Base-by-base conservation (phyloP, 2,329 filamentous ascomycete species). In the Neodidymelliopsis sp. region DNA sequence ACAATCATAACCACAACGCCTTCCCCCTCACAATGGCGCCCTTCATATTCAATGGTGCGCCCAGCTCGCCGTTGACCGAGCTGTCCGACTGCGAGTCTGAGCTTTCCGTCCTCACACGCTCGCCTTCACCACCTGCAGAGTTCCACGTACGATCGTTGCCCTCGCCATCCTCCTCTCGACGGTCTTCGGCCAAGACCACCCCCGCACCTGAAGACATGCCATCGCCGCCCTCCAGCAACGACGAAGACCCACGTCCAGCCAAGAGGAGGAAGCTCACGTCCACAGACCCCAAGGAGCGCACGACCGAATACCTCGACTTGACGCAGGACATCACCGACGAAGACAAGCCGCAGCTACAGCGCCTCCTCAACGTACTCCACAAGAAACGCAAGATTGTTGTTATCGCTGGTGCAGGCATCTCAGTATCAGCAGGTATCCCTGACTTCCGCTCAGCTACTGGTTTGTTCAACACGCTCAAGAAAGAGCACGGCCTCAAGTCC, bases 311-410 rank as follows among this genome's bases (percentile, higher is more conserved):
- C 67, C 81, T 99, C 28, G 87, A 97, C 72, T 77, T 97, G 27
- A 77, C 79, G 15, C 79, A 77, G 43, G 75, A 81, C 10, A 74
- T 84, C 33, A 75, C 76, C 28, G 77, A 80, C 12, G 77, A 80
- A 37, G 83, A 93, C 54, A 75, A 81, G 54, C 72, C 76, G 22
- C 81, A 87, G 63, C 77, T 96, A 28, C 82, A 89, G 53, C 83
- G 86, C 46, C 78, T 99, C 22, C 76, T 92, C 33, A 83, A 86
- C 31, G 87, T 86, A 18, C 75, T 99, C 46, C 87, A 88, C 65
- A 91, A 89, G 68, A 94, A 94, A 79, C 90, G 92, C 76, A 97
- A 96, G 78, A 96, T 99, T 69, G 91, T 99, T 24, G 90, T 97
- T 40, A 89, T 99, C 71, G 94, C 93, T 35, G 94, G 94, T 49